Conservation (phyloP, 345 rosid genomes). For the sweet orange (Citrus sinensis) region DVS_A1.0 CM039168.1:5443501-5444000, state of each 20-base stretch:
- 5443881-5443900: constrained; percentile 95
- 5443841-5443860: constrained; percentile 92
- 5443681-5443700: constrained; percentile 87
- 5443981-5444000: constrained; percentile 50
- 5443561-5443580: neutral
- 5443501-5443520: constrained; percentile 59
- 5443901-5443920: constrained; percentile 82
- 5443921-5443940: constrained; percentile 6
- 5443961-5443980: constrained; percentile 4
- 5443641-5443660: constrained; percentile 83
- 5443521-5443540: constrained; percentile 7
- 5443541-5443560: neutral
- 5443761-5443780: neutral
- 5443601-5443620: constrained; percentile 80
- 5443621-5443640: constrained; percentile 84
- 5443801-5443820: constrained; percentile 56
- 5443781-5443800: too few relatives aligned
- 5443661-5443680: constrained; percentile 88
- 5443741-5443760: neutral
- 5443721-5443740: neutral
- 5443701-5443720: constrained; percentile 50
- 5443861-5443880: constrained; percentile 69
- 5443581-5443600: constrained; percentile 32
- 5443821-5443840: constrained; percentile 83
- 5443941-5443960: constrained; percentile 15